Percentiles rank a stretch among this genome's conserved stretches.
phyloP scores from a whole-genome alignment of 208 protist genomes.

The Acanthamoeba healyi region DNA sequence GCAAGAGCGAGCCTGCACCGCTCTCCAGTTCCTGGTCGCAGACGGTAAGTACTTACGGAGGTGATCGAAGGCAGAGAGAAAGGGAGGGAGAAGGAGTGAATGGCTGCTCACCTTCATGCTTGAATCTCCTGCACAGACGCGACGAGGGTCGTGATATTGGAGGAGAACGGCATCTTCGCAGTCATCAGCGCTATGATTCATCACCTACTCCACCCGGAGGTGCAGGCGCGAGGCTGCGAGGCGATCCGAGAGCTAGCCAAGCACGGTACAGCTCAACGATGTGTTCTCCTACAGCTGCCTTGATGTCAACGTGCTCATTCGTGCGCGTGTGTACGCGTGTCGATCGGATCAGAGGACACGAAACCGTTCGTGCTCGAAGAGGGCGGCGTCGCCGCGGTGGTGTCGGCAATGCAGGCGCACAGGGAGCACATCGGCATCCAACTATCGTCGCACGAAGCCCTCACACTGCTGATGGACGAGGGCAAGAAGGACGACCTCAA shows the following conservation, averaged over 20 bases:
- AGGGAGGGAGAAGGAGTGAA: no score
- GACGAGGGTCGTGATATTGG: background rate
- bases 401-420: slow-evolving; percentile 18
- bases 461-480: background rate
- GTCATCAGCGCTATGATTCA: slow-evolving; percentile 29
- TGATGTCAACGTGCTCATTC: no score
- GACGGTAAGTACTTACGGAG: background rate
- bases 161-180: background rate
- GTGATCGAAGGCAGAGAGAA: no score
- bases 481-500: background rate
- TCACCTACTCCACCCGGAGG: slow-evolving; percentile 4
- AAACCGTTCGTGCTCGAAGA: slow-evolving; percentile 17
- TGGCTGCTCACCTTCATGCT: no score
- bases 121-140: no score
- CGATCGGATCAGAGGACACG: background rate
- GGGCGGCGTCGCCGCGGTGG: slow-evolving; percentile 9
- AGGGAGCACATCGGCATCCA: slow-evolving; percentile 8
- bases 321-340: no score
- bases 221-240: background rate
- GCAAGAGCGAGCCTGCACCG: background rate
- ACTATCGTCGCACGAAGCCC: background rate
- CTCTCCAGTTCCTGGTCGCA: background rate
- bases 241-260: background rate
- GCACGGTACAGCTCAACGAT: background rate
- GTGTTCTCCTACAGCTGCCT: background rate